Base-by-base conservation (phyloP, 1,284 basidiomycete species). In the Pyrrhoderma noxium region DNA sequence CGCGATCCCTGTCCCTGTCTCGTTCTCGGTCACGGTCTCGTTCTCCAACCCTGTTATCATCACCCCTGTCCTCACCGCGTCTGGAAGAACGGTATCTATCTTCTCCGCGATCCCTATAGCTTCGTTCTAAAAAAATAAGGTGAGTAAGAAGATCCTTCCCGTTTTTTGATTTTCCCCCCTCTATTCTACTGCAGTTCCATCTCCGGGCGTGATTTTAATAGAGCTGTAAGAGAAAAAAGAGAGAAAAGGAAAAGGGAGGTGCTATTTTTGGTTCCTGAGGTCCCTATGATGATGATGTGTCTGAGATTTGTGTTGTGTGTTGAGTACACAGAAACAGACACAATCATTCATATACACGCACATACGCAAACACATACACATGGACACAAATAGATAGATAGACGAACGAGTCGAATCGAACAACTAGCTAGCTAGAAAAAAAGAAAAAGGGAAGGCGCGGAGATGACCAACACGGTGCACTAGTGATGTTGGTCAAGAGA, bases 1-100 rank as follows among this genome's bases (percentile, higher is more conserved):
- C 59, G 21, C 64, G 58, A 22, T 62, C 56, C 42, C 58, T 56
- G 41, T 63, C 56, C 39, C 56, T 44, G 35, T 60, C 59, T 36
- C 58, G 51, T 11, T 59, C 53, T 25, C 58, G 51, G 40, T 61
- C 56, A 27, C 37, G 34, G 19, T 48, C 47, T 40, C 21, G 18
- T 41, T 40, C 38, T 7, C 38, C 21, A 5, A 18, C 38, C 5
- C 38, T n/a, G n/a, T 31, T 31, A 5, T 40, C 38, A 40, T 22
- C 38, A 7, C 38, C 16, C 8, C 16, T 22, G 38, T 58, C 54
- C 4, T 59, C 58, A 43, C 58, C 55, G 31, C 58, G 53, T 21
- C 58, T 50, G 11, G 58, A 56, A 31, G 57, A 57, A 43, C 57
- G 59, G 11, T 31, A 31, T 31, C 27, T 31, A 31, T 31, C 27